Base-by-base conservation (phyloP, 768 basidiomycete genomes). In the Leccinum aurantiacum region DNA sequence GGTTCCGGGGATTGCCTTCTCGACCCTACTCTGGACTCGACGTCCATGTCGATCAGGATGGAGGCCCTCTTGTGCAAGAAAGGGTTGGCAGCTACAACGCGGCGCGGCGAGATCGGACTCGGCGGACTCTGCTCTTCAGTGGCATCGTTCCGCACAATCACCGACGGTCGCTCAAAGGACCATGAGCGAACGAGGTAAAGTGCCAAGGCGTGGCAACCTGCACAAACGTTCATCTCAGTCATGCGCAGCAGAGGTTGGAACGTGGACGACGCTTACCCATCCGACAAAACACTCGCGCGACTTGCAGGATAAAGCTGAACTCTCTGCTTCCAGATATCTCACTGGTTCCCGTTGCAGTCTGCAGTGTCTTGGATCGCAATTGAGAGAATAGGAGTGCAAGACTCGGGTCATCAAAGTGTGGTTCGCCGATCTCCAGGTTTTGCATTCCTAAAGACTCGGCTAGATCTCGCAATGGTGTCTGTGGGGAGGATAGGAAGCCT, bases 371-470 rank as follows among this genome's bases (percentile, higher is more conserved):
- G 33, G 88, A 86, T 63, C 91, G 88, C 57, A 99, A 78, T 63
- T 97, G 91, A 10, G 89, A 90, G 74, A 96, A 97, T 56, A 98
- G 77, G 44, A 98, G 79, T 1, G 94, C 90, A 25, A 98, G 84
- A 67, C 92, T 91, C 1, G 96, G 94, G 71, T 99, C 96, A 60
- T 98, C 96, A 68, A 95, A 95, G 64, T 91, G 86, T 6, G 93
- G 87, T 65, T 91, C 88, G 33, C 90, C 90, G 52, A 96, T 90
- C 49, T 88, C 84, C 17, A 74, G 71, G 27, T 88, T 80, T 24
- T 71, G 69, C 33, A 87, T 78, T 60, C 84, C 78, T 49, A 88
- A 76, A 13, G 80, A 79, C 24, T 76, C 75, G 3, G 86, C 89
- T 56, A 92, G 81, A 63, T 92, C 90, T 70, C 82, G 84, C 48